These are phyloP conservation scores for Vachellia collinsii DNA, from an alignment of 306 rosid genomes.

Conservation along the genomic window DNA sequence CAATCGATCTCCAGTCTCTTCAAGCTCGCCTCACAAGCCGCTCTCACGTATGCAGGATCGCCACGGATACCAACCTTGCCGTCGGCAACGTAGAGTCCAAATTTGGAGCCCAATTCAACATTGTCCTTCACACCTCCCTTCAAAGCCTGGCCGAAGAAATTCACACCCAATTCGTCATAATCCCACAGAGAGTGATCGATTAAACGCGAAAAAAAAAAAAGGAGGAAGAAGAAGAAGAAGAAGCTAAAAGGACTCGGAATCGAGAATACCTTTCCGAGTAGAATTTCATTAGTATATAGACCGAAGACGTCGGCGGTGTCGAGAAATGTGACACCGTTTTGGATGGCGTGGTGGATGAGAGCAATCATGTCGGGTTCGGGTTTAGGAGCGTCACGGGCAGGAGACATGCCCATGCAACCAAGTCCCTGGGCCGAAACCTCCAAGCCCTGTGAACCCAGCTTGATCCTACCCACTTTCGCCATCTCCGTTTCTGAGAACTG, in stretches of 20 bases:
- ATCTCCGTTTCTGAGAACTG: neutral
- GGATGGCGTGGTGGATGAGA: too few species aligned
- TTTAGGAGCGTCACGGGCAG: too few species aligned
- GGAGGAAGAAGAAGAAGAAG: neutral
- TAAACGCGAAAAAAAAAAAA: neutral
- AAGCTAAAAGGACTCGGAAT: neutral
- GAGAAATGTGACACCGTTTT: too few species aligned
- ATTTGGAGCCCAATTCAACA: slow-evolving; percentile 71
- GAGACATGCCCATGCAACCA: too few species aligned
- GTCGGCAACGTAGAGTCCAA: slow-evolving; percentile 24
- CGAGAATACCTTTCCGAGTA: too few species aligned
- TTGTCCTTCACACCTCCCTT: slow-evolving; percentile 47
- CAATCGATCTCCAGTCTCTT: slow-evolving; percentile 48
- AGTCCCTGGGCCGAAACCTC: too few species aligned
- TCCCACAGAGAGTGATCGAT: too few species aligned
- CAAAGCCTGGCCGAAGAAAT: slow-evolving; percentile 39
- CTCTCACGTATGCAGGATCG: slow-evolving; percentile 68
- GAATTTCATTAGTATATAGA: too few species aligned
- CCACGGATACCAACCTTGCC: slow-evolving; percentile 51
- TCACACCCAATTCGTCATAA: neutral
- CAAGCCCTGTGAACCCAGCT: too few species aligned
- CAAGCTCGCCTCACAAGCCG: slow-evolving; percentile 69
- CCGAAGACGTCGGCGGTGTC: too few species aligned
- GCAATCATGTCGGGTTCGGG: too few species aligned
- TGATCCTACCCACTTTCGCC: neutral